These are phyloP conservation scores for Fusarium anguioides DNA, from an alignment of 2,329 filamentous ascomycete genomes.

Conservation along the genomic window DNA sequence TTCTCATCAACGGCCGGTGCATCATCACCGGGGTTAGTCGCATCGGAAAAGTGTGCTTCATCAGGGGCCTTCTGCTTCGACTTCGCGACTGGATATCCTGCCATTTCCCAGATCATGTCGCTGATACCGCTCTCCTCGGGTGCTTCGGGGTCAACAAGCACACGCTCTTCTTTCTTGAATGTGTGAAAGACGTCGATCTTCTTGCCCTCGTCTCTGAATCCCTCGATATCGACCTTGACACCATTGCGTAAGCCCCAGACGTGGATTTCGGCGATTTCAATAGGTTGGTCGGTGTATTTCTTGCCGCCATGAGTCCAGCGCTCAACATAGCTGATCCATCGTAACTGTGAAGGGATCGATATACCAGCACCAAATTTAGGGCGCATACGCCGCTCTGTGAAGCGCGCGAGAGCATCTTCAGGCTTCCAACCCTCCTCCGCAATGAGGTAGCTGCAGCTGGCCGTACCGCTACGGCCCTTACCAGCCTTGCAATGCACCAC, in stretches of 20 bases:
- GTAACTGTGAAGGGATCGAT: conserved; percentile 90
- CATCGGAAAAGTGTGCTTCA: conserved; percentile 49
- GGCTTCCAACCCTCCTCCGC: conserved; percentile 77
- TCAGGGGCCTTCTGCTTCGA: conserved; percentile 52
- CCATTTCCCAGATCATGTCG: conserved; percentile 66
- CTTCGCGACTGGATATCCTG: conserved; percentile 50
- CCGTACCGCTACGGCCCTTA: conserved; percentile 91
- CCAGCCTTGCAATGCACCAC: conserved; percentile 98
- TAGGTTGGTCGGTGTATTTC: conserved; percentile 81
- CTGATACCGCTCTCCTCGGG: conserved; percentile 61
- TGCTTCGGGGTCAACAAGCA: conserved; percentile 70
- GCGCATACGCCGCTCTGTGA: conserved; percentile 88
- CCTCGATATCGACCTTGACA: conserved; percentile 87
- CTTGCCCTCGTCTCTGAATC: conserved; percentile 89
- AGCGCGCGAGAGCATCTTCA: conserved; percentile 64
- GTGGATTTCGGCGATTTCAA: conserved; percentile 90
- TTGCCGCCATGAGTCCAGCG: conserved; percentile 82
- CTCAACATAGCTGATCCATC: conserved; percentile 90
- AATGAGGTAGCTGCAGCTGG: conserved; percentile 89
- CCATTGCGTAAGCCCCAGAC: conserved; percentile 89
- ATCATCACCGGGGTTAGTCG: conserved; percentile 41
- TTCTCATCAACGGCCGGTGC: conserved; percentile 11
- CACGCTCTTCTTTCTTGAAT: conserved; percentile 78
- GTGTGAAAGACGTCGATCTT: conserved; percentile 85
- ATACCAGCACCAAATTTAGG: conserved; percentile 89